Evolutionary conservation across 352 stramenopile genomes (phyloP), one percentile per base, ranked within the genome.

Genomic region (Globisporangium nodosum): DNA sequence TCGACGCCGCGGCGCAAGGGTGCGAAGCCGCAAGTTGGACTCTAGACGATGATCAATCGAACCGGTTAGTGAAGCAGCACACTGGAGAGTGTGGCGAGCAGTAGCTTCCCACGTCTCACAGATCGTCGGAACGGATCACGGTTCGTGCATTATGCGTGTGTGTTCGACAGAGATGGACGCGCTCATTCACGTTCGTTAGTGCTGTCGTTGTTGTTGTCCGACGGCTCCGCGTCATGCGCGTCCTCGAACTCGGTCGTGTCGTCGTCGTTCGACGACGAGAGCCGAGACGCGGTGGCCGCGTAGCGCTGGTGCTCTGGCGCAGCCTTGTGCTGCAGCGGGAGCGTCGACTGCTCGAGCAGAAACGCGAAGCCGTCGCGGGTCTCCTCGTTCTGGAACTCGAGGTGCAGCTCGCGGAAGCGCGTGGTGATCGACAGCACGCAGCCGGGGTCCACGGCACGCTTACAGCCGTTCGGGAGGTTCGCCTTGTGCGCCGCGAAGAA

Each of bases 301-400:
- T 66, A 61, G 15, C 60, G 59, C 24, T 33, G 59, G n/a, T 52
- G 52, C 6, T 60, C 40, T 1, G 52, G 18, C 5, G 33, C 48
- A 6, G 54, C 18, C 5, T 58, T 56, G 37, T 49, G 47, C 18
- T 57, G 53, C 12, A 89, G 65, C 39, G 78, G 81, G 30, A 89
- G 55, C 1, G 76, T 83, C 18, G 75, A 66, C 69, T 91, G 81
- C 49, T 90, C 68, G 0, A 92, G 65, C 64, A 90, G 62, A 61
- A 74, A 90, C 49, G 73, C 66, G 35, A 92, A 90, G 43, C 76
- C 79, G 68, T 92, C 71, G 35, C 82, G 79, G 11, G 73, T 59
- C 13, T 87, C 78, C 66, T 86, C 66, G 54, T 83, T 82, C 5
- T 78, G 50, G 48, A 92, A 87, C 60, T 88, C 80, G 11, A 92